A percentile compares a stretch with the other conserved stretches of the same genome.
Evolutionary conservation across 2,329 filamentous ascomycete genomes (phyloP).

Genomic region (Orbilia blumenaviensis): DNA sequence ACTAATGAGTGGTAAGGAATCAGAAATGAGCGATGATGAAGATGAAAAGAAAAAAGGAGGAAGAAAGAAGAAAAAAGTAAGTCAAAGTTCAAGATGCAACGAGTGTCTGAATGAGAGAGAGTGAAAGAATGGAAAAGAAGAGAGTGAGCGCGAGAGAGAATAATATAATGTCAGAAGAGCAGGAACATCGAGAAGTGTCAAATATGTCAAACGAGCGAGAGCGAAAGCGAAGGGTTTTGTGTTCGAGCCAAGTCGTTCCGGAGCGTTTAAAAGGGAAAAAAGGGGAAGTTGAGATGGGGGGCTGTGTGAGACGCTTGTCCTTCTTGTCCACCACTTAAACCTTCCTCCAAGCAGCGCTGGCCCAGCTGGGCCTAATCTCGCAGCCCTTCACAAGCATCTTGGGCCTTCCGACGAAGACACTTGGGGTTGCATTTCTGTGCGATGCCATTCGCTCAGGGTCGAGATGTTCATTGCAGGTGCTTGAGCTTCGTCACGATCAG

Average conservation of each 20-base stretch:
- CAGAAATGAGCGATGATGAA: background rate
- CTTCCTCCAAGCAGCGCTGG: slow-evolving; percentile 14
- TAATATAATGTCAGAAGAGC: slow-evolving; percentile 6
- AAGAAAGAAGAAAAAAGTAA: slow-evolving; percentile 54
- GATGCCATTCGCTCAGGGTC: background rate
- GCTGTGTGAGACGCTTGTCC: slow-evolving; percentile 30
- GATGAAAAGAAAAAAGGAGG: slow-evolving; percentile 24
- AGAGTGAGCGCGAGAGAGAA: slow-evolving; percentile 55
- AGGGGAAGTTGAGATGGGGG: slow-evolving; percentile 35
- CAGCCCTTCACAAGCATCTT: background rate
- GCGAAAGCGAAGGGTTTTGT: slow-evolving; percentile 19
- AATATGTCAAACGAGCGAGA: slow-evolving; percentile 31
- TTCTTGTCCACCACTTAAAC: slow-evolving; percentile 9
- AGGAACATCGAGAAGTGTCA: slow-evolving; percentile 34
- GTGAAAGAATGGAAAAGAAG: slow-evolving; percentile 50
- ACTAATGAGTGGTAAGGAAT: too few relatives aligned
- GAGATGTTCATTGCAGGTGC: slow-evolving; percentile 1
- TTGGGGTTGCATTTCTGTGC: background rate
- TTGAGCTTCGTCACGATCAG: background rate
- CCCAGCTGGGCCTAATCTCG: slow-evolving; percentile 18
- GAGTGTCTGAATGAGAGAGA: slow-evolving; percentile 53
- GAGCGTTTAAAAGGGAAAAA: slow-evolving; percentile 34
- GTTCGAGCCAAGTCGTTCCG: slow-evolving; percentile 11
- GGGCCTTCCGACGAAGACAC: background rate
- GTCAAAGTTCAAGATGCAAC: slow-evolving; percentile 58